These are phyloP conservation scores for Fusarium continuum DNA, from an alignment of 2,329 filamentous ascomycete species.

Conservation along the genomic window DNA sequence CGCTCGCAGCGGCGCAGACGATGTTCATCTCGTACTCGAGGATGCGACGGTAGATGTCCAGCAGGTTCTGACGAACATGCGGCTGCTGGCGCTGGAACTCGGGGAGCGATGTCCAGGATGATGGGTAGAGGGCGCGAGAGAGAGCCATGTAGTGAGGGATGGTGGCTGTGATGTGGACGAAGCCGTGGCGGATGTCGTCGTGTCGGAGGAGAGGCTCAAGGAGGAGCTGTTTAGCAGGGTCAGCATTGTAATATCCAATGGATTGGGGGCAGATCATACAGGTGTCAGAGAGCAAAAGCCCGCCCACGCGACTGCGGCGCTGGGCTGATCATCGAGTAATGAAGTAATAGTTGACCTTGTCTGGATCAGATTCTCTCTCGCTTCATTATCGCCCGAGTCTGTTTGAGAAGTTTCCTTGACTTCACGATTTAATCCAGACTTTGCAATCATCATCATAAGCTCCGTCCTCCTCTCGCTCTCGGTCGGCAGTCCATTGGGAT, in stretches of 20 bases:
- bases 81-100: conserved; percentile 38
- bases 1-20: conserved; percentile 50
- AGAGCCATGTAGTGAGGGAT: conserved; percentile 51
- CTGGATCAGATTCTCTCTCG: conserved; percentile 43
- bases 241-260: not conserved
- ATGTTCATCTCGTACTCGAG: conserved; percentile 54
- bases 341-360: conserved; percentile 43
- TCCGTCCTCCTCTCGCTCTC: conserved; percentile 43
- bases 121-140: conserved; percentile 39
- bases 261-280: conserved; percentile 36
- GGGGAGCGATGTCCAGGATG: conserved; percentile 38
- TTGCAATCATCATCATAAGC: conserved; percentile 45
- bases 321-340: conserved; percentile 41
- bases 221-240: conserved; percentile 42
- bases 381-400: conserved; percentile 43
- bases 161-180: conserved; percentile 46
- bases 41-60: conserved; percentile 45
- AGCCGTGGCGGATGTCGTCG: conserved; percentile 44
- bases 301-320: conserved; percentile 48
- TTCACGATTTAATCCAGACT: conserved; percentile 44
- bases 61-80: conserved; percentile 36
- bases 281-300: conserved; percentile 51
- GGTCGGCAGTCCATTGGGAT: conserved; percentile 32
- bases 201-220: conserved; percentile 49
- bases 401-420: conserved; percentile 38